Evolutionary conservation across 2,329 filamentous ascomycete genomes (phyloP).

Genomic region (Epichloe brachyelytri): DNA sequence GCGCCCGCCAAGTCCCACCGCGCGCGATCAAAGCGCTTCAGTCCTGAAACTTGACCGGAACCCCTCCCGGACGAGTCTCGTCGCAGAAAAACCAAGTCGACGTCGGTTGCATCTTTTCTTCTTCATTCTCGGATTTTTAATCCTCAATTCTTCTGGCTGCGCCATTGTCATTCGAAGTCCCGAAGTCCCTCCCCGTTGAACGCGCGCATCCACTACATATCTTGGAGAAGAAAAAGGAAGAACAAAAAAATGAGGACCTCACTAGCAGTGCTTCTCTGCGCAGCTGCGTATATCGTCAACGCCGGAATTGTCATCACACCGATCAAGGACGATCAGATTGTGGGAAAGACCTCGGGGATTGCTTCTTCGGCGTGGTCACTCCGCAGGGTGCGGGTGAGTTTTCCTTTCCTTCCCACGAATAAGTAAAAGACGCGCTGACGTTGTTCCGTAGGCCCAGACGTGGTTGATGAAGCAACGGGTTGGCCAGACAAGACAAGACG

Average conservation of each 20-base stretch:
- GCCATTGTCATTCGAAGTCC: not conserved
- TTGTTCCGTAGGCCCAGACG: too few relatives aligned
- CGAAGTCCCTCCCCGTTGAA: not conserved
- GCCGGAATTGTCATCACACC: conserved; percentile 45
- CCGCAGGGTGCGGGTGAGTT: conserved; percentile 43
- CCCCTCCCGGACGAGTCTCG: conserved; percentile 5
- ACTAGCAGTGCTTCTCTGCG: conserved; percentile 23
- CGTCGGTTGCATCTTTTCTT: not conserved
- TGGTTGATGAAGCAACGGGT: too few relatives aligned
- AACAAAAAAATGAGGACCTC: conserved; percentile 16
- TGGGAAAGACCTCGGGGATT: conserved; percentile 35
- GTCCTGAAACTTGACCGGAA: conserved; percentile 16
- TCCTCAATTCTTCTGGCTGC: not conserved
- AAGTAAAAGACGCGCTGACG: too few relatives aligned
- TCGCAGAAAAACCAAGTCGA: conserved; percentile 1
- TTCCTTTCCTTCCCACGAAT: too few relatives aligned
- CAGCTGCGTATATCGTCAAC: conserved; percentile 32
- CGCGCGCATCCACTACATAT: not conserved
- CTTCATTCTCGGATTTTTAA: not conserved
- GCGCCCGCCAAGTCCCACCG: not conserved
- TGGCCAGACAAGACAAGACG: too few relatives aligned
- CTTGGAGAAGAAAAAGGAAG: not conserved
- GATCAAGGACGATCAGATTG: conserved; percentile 36
- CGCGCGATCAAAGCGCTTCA: not conserved
- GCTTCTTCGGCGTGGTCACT: conserved; percentile 42